Percentiles rank a stretch among this genome's conserved stretches.
phyloP scores from a whole-genome alignment of 2,329 filamentous ascomycete genomes.

The Colletotrichum zoysiae region DNA sequence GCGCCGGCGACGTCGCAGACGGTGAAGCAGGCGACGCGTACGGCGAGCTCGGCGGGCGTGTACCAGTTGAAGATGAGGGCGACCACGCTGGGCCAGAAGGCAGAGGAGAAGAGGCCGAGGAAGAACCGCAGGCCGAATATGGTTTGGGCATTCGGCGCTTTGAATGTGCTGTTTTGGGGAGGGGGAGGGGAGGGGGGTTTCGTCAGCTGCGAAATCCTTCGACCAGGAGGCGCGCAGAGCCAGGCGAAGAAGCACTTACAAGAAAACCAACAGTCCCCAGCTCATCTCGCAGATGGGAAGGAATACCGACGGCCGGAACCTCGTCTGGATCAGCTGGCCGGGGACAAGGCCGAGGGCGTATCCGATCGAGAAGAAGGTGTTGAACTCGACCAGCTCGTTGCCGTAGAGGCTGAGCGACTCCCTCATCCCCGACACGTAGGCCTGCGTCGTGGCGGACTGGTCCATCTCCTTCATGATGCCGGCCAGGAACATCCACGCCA shows the following conservation, averaged over 20 bases:
- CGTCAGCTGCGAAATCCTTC: slow-evolving; percentile 23
- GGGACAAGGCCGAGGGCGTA: slow-evolving; percentile 47
- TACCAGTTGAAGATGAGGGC: slow-evolving; percentile 63
- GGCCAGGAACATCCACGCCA: slow-evolving; percentile 51
- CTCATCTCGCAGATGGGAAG: slow-evolving; percentile 55
- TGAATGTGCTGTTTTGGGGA: slow-evolving; percentile 44
- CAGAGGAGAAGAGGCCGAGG: slow-evolving; percentile 51
- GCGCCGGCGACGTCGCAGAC: slow-evolving; percentile 58
- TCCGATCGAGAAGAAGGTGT: slow-evolving; percentile 44
- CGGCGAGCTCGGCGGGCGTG: slow-evolving; percentile 56
- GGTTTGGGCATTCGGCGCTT: slow-evolving; percentile 48
- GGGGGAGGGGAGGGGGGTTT: too few species aligned
- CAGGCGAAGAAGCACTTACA: slow-evolving; percentile 5
- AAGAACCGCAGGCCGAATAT: slow-evolving; percentile 54
- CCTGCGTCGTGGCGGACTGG: slow-evolving; percentile 53
- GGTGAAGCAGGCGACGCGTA: slow-evolving; percentile 58
- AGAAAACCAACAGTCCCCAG: slow-evolving; percentile 47
- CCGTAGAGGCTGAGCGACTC: slow-evolving; percentile 51
- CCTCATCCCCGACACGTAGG: slow-evolving; percentile 57
- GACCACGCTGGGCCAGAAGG: slow-evolving; percentile 50
- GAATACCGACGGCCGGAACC: slow-evolving; percentile 42
- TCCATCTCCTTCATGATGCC: slow-evolving; percentile 48
- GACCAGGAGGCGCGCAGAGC: accelerated
- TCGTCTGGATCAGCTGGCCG: slow-evolving; percentile 47
- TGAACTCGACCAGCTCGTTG: slow-evolving; percentile 47